Base-by-base conservation (phyloP, 116 monocot genomes). In the Phalaenopsis hybrid region DNA sequence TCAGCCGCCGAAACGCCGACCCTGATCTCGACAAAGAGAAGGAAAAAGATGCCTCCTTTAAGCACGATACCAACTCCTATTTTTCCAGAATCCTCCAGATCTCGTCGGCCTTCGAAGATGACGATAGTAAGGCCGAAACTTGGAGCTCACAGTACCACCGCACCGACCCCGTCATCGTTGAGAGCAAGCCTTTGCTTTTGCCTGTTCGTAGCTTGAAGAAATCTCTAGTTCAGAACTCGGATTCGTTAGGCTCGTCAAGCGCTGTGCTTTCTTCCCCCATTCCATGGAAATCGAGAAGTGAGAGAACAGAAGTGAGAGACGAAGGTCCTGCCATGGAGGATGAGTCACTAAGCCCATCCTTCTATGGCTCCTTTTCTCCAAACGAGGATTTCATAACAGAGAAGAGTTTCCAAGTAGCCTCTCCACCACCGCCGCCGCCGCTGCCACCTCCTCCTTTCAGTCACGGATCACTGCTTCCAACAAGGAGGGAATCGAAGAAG, bases 221-320 rank as follows among this genome's bases (percentile, higher is more conserved):
- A 18, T 63, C 88, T 11, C 10, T 23, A 37, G 51, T 73, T 74
- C 61, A 55, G 45, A 82, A 81, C 15, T 34, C 84, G 6, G 81
- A 79, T 67, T 74, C 37, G 46, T 61, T 18, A 1, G 77, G 20
- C 34, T 12, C 5, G 77, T 82, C 81, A 59, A 67, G 41, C 74
- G 69, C 2, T 18, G 89, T 89, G 33, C 88, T 89, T 17, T 87
- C 89, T 2, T 89, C 90, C 12, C 87, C 92, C 3, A 88, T 94
- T 75, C 94, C 89, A 34, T 94, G 91, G 91, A 80, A 89, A 16
- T 91, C 94, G 41, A 85, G 90, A 33, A 88, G 87, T 0, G 91
- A 58, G 34, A 87, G 82, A 74, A 78, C 80, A 69, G 87, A 84
- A 28, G 33, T 17, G 31, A 55, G 44, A 80, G 81, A 81, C 2